Conservation (phyloP, 2,329 filamentous ascomycete genomes). For the Colletotrichum incanum region DNA sequence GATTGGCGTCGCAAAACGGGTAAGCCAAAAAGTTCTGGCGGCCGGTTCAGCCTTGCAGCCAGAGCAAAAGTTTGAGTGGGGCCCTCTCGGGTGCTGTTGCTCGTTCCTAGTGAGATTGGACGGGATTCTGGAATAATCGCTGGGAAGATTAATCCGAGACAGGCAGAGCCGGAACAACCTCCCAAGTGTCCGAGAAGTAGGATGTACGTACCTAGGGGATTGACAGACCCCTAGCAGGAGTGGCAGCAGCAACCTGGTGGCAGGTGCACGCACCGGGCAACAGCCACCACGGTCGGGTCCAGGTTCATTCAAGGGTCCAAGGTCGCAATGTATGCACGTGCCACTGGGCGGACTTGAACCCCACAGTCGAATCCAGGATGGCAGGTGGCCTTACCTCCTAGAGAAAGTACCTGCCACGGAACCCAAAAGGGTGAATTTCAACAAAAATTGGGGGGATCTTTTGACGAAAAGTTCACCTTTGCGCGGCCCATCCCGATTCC, state of each 20-base stretch:
- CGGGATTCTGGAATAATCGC: slow-evolving; percentile 36
- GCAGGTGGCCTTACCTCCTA: slow-evolving; percentile 37
- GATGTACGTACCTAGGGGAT: not conserved
- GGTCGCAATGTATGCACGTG: slow-evolving; percentile 34
- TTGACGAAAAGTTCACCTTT: slow-evolving; percentile 39
- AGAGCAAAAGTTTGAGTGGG: slow-evolving; percentile 37
- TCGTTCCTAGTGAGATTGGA: slow-evolving; percentile 14
- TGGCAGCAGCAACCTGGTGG: no score
- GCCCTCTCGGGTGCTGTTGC: slow-evolving; percentile 6
- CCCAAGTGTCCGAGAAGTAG: not conserved
- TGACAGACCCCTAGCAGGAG: not conserved
- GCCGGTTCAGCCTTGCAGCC: slow-evolving; percentile 40
- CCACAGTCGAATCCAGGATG: slow-evolving; percentile 35
- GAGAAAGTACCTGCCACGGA: slow-evolving; percentile 40
- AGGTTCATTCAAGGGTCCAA: slow-evolving; percentile 35
- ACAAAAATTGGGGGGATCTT: slow-evolving; percentile 41
- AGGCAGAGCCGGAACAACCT: not conserved
- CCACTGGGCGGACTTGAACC: slow-evolving; percentile 25
- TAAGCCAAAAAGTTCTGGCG: slow-evolving; percentile 41
- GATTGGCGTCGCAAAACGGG: slow-evolving; percentile 36
- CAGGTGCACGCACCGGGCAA: no score
- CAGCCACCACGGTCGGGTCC: no score
- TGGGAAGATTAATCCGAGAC: slow-evolving; percentile 14
- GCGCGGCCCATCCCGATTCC: slow-evolving; percentile 37
- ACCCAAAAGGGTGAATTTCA: slow-evolving; percentile 45